Evolutionary conservation across 139 green algal species (phyloP).

Genomic region (Micromonas pusilla): DNA sequence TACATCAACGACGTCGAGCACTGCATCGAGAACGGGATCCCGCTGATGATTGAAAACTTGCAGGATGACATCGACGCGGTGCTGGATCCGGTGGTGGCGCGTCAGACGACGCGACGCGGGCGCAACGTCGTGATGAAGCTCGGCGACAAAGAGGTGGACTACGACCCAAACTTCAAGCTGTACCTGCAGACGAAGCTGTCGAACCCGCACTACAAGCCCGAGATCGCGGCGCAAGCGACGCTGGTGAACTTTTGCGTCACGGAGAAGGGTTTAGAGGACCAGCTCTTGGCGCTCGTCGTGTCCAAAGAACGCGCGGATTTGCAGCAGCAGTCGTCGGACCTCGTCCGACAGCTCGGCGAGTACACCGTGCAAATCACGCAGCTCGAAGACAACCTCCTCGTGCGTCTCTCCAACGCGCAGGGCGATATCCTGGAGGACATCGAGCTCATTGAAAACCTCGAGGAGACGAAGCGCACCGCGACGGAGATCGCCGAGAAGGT

Average conservation of each 20-base stretch:
- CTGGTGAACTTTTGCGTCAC: constrained; percentile 66
- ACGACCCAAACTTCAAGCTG: constrained; percentile 55
- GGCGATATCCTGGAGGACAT: constrained; percentile 80
- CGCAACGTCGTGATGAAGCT: constrained; percentile 58
- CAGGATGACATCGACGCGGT: constrained; percentile 87
- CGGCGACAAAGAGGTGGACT: constrained; percentile 72
- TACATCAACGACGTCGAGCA: constrained; percentile 87
- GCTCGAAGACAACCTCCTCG: constrained; percentile 69
- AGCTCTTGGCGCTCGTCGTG: constrained; percentile 60
- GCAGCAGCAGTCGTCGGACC: constrained; percentile 46
- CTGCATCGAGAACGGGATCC: constrained; percentile 78
- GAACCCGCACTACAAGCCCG: constrained; percentile 57
- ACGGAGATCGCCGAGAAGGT: constrained; percentile 76
- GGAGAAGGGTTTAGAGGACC: constrained; percentile 51
- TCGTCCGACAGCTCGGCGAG: constrained; percentile 52
- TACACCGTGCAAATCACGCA: constrained; percentile 50
- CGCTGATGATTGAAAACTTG: constrained; percentile 82
- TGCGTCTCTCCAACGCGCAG: constrained; percentile 60
- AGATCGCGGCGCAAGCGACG: constrained; percentile 56
- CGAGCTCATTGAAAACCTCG: constrained; percentile 70
- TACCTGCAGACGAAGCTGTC: constrained; percentile 57
- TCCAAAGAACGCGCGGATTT: constrained; percentile 55
- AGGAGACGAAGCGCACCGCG: constrained; percentile 68
- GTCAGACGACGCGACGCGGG: constrained; percentile 61
- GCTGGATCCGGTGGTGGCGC: constrained; percentile 76